Evolutionary conservation across 148 eudicot genomes (phyloP).

Genomic region (Chenopodium formosanum): DNA sequence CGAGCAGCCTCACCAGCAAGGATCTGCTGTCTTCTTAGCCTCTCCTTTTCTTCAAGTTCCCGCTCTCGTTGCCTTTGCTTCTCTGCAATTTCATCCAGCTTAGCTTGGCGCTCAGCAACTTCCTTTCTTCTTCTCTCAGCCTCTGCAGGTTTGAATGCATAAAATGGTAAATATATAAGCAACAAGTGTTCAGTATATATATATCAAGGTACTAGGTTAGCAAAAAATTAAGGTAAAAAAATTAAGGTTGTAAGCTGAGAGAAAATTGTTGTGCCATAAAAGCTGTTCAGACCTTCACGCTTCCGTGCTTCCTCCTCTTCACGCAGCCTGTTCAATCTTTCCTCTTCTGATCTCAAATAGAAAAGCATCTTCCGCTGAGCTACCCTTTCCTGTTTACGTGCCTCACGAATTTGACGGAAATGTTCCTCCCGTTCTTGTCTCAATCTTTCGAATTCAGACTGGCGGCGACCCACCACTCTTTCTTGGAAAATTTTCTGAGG

Average conservation of each 20-base stretch:
- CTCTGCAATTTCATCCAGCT: slow-evolving; percentile 81
- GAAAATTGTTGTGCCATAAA: not conserved
- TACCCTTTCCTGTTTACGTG: slow-evolving; percentile 63
- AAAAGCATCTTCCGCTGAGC: slow-evolving; percentile 60
- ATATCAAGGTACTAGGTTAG: not conserved
- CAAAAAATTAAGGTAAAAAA: not conserved
- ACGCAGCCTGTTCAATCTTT: slow-evolving; percentile 48
- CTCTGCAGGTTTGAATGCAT: slow-evolving; percentile 40
- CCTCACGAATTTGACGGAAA: slow-evolving; percentile 41
- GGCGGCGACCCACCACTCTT: slow-evolving; percentile 42
- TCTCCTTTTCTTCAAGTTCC: slow-evolving; percentile 81
- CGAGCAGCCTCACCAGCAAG: slow-evolving; percentile 40
- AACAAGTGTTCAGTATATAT: not conserved
- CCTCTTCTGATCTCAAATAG: slow-evolving; percentile 69
- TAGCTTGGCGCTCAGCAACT: slow-evolving; percentile 72
- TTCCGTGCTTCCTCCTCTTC: slow-evolving; percentile 84
- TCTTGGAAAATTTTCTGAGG: slow-evolving; percentile 58
- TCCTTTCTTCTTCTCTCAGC: slow-evolving; percentile 74
- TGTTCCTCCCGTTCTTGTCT: slow-evolving; percentile 65
- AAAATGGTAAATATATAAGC: not conserved
- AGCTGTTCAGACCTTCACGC: slow-evolving; percentile 55
- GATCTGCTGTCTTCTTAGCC: slow-evolving; percentile 48
- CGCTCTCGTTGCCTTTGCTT: slow-evolving; percentile 81
- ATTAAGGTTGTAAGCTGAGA: not conserved
- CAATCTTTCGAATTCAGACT: slow-evolving; percentile 55